Conservation (phyloP, 768 basidiomycete species). For the Pholiota molesta region DNA sequence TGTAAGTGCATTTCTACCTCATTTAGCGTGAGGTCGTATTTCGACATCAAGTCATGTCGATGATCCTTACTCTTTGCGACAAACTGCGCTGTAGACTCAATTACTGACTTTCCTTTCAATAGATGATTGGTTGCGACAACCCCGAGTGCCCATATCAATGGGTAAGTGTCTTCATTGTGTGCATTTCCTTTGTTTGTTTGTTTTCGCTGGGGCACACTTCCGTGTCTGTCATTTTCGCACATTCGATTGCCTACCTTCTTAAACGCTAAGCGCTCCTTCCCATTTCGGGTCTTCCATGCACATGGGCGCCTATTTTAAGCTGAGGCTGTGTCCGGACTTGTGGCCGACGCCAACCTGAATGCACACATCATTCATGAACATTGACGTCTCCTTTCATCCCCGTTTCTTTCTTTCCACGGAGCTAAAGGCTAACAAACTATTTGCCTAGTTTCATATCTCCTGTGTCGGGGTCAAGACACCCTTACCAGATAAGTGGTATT, state of each 20-base stretch:
- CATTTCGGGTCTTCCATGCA: not conserved
- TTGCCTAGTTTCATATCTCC: slow-evolving; percentile 56
- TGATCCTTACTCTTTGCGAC: not conserved
- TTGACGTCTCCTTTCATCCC: not conserved
- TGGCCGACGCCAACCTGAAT: not conserved
- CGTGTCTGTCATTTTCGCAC: not conserved
- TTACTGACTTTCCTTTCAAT: slow-evolving; percentile 6
- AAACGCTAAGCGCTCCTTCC: not conserved
- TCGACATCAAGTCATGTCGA: not conserved
- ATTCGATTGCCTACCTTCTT: not conserved
- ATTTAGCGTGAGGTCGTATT: not conserved
- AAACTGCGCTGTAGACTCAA: not conserved
- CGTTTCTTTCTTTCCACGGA: not conserved
- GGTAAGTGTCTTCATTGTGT: slow-evolving; percentile 41
- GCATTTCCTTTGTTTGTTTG: not conserved
- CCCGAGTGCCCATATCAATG: slow-evolving; percentile 71
- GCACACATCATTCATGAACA: not conserved
- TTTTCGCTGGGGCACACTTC: not conserved
- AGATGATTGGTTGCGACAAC: slow-evolving; percentile 79
- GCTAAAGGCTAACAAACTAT: slow-evolving; percentile 2
- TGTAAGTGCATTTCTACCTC: slow-evolving; percentile 26
- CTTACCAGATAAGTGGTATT: slow-evolving; percentile 58
- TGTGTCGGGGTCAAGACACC: slow-evolving; percentile 56
- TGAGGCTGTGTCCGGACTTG: not conserved
- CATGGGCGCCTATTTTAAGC: not conserved